phyloP scores from a whole-genome alignment of 1,139 yeast species.

The Yamadazyma friedrichii region DNA sequence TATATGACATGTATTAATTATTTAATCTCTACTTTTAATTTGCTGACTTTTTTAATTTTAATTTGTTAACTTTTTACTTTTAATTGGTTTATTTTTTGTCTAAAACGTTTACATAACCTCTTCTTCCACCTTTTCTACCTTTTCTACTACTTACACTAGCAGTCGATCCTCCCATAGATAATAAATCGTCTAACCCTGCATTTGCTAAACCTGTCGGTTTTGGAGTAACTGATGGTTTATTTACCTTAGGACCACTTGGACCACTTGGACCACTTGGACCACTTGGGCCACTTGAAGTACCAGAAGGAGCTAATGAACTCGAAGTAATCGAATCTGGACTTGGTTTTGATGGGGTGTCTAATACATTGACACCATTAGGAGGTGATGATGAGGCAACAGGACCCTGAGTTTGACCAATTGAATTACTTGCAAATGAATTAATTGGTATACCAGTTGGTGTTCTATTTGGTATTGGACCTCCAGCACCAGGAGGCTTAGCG shows the following conservation, averaged over 20 bases:
- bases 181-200: conserved; percentile 68
- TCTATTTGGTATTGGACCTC: conserved; percentile 13
- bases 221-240: conserved; percentile 8
- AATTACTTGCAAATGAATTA: not conserved
- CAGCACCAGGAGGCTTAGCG: conserved; percentile 17
- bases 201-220: conserved; percentile 30
- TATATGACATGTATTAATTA: too few species aligned
- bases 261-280: conserved; percentile 2
- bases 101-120: conserved; percentile 79
- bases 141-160: conserved; percentile 46
- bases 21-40: not conserved
- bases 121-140: conserved; percentile 64
- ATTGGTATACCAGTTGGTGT: conserved; percentile 9
- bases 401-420: not conserved
- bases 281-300: conserved; percentile 2
- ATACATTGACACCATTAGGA: not conserved
- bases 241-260: not conserved
- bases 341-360: not conserved
- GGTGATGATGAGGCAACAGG: conserved; percentile 5
- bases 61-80: too few species aligned
- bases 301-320: conserved; percentile 9
- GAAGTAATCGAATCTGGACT: conserved; percentile 8
- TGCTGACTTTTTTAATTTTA: not conserved
- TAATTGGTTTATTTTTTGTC: conserved; percentile 22
- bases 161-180: conserved; percentile 46